phyloP scores from a whole-genome alignment of 108 stramenopile species.

The Cyclotella baltica region DNA sequence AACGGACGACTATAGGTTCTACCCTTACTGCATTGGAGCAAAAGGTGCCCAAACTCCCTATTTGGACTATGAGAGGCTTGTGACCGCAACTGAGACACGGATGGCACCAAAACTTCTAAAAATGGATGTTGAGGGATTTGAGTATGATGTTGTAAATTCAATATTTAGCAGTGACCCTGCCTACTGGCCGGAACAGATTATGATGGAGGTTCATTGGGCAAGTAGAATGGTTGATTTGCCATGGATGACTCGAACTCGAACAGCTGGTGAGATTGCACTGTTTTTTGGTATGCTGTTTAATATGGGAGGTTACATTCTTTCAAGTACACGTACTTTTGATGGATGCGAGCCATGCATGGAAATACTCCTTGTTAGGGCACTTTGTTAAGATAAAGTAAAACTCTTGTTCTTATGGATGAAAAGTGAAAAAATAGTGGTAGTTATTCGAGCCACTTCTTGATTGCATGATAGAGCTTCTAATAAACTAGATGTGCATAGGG shows the following conservation, averaged over 20 bases:
- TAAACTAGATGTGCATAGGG: no score
- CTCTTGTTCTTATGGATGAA: no score
- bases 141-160: constrained; percentile 42
- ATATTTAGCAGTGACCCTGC: constrained; percentile 14
- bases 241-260: constrained; percentile 45
- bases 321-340: not conserved
- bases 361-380: constrained; percentile 43
- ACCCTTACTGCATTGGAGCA: constrained; percentile 42
- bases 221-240: constrained; percentile 56
- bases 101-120: constrained; percentile 33
- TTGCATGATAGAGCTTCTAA: no score
- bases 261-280: constrained; percentile 47
- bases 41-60: constrained; percentile 6
- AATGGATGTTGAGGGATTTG: constrained; percentile 47
- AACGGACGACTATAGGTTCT: constrained; percentile 24
- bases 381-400: no score
- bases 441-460: no score
- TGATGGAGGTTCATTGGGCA: constrained; percentile 58
- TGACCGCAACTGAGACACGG: constrained; percentile 13
- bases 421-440: no score
- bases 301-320: constrained; percentile 51
- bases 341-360: constrained; percentile 51
- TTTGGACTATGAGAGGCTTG: constrained; percentile 13
- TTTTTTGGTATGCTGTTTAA: constrained; percentile 41
- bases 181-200: constrained; percentile 49